A percentile compares a stretch with the other conserved stretches of the same genome.
phyloP scores from a whole-genome alignment of 2,329 filamentous ascomycete genomes.

The Phialophora macrospora region DNA sequence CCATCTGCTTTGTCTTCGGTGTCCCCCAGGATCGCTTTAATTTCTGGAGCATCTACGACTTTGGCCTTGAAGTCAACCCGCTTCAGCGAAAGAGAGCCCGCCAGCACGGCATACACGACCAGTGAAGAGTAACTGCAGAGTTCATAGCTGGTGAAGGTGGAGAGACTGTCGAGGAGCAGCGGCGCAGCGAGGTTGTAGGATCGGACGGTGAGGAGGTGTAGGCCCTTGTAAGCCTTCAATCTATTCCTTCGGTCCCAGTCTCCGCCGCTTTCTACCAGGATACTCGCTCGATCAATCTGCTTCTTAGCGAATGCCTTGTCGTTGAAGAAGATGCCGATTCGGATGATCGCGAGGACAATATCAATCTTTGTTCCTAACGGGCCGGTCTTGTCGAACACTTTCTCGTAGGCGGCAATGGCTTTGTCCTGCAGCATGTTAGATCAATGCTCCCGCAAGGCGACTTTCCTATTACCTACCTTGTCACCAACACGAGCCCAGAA shows the following conservation, averaged over 20 bases:
- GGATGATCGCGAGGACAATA: conserved; percentile 92
- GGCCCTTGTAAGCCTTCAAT: conserved; percentile 96
- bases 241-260: conserved; percentile 99
- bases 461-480: conserved; percentile 69
- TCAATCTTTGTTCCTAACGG: conserved; percentile 97
- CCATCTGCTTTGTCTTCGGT: conserved; percentile 85
- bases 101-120: conserved; percentile 93
- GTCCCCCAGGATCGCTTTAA: conserved; percentile 93
- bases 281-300: conserved; percentile 85
- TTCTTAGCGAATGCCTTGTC: conserved; percentile 93
- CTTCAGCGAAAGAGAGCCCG: conserved; percentile 91
- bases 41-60: conserved; percentile 97
- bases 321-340: conserved; percentile 92
- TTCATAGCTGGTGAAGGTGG: conserved; percentile 98
- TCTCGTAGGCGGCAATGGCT: conserved; percentile 89
- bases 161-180: conserved; percentile 92
- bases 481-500: conserved; percentile 95
- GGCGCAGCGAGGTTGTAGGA: conserved; percentile 89
- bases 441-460: not conserved
- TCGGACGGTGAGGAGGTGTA: conserved; percentile 89
- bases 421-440: conserved; percentile 69
- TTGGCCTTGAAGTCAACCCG: conserved; percentile 99
- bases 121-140: conserved; percentile 95
- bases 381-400: conserved; percentile 94
- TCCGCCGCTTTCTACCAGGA: conserved; percentile 89